Base-by-base conservation (phyloP, 805 yeast genomes). In the Ogataea neopini region DNA sequence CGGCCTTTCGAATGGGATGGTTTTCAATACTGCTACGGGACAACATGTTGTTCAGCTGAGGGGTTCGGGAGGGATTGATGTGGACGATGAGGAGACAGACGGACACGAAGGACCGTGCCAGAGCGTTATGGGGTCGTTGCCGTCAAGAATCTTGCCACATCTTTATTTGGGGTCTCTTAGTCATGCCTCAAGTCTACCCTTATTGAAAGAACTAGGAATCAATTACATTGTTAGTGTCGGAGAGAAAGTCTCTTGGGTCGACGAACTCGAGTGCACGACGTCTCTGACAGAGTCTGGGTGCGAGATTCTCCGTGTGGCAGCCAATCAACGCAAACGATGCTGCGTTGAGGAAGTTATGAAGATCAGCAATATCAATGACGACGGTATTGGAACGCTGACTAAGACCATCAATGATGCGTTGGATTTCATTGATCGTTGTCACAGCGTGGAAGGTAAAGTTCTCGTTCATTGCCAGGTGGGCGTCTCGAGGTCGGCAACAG, bases 381-480 rank as follows among this genome's bases (percentile, higher is more conserved):
- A 92, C 64, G 97, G 98, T 0, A 83, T 87, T 40, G 96, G 91
- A 51, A 82, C 87, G 47, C 69, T 91, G 41, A 74, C 85, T 0
- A 68, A 69, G 30, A 77, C 85, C 3, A 70, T 91, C 37, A 80
- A 83, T 11, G 74, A 75, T 33, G 83, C 91, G 18, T 69, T 92
- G 34, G 70, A 76, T 1, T 88, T 81, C 59, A 79, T 90, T 43
- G 85, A 87, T 44, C 75, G 73, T 22, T 78, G 79, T 15, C 69
- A 71, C 52, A 54, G 63, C 17, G 54, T 56, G 1, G 68, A 67
- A 30, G 80, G 79, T 18, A 78, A 77, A 39, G 80, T 84, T 2
- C 71, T 92, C 50, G 91, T 92, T 9, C 98, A 92, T 64, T 92
- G 98, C 59, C 86, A 96, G 61, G 97, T 89, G 40, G 98, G 98